A percentile compares a stretch with the other conserved stretches of the same genome.
phyloP scores from a whole-genome alignment of 495 filamentous ascomycete species.

The Hypoxylon fuscum region DNA sequence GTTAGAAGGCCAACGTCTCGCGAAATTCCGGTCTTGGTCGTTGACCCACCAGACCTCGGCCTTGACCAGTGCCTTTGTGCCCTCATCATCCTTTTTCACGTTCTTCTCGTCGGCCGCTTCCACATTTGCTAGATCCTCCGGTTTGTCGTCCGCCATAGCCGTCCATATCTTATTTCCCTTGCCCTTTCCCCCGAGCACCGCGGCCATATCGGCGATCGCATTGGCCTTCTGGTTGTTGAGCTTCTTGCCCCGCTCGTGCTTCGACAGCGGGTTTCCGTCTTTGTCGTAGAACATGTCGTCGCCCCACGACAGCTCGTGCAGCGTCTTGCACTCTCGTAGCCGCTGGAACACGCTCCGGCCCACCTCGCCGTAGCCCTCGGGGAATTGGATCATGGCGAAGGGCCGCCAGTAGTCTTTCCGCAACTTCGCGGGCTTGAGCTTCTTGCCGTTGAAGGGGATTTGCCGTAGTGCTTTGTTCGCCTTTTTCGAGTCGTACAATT shows the following conservation, averaged over 20 bases:
- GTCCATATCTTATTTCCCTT: conserved; percentile 57
- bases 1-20: conserved; percentile 72
- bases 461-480: conserved; percentile 66
- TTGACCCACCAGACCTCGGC: conserved; percentile 73
- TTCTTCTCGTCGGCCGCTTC: conserved; percentile 39
- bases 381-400: conserved; percentile 78
- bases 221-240: conserved; percentile 93
- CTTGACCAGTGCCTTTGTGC: conserved; percentile 45
- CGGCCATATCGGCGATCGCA: conserved; percentile 84
- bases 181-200: conserved; percentile 67
- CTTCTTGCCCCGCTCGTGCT: conserved; percentile 64
- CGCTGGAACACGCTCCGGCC: conserved; percentile 80
- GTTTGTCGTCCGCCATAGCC: conserved; percentile 45
- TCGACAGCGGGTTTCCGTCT: conserved; percentile 52
- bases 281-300: conserved; percentile 62
- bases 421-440: conserved; percentile 77
- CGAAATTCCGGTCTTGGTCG: conserved; percentile 70
- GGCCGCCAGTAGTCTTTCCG: conserved; percentile 94
- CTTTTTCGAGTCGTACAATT: not conserved
- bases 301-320: conserved; percentile 73
- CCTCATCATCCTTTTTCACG: conserved; percentile 47
- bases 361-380: conserved; percentile 58
- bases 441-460: conserved; percentile 89
- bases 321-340: conserved; percentile 80
- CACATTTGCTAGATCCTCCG: conserved; percentile 40